Percentiles rank a stretch among this genome's conserved stretches.
Evolutionary conservation across 2,329 filamentous ascomycete species (phyloP).

Genomic region (Diaporthe amygdali): DNA sequence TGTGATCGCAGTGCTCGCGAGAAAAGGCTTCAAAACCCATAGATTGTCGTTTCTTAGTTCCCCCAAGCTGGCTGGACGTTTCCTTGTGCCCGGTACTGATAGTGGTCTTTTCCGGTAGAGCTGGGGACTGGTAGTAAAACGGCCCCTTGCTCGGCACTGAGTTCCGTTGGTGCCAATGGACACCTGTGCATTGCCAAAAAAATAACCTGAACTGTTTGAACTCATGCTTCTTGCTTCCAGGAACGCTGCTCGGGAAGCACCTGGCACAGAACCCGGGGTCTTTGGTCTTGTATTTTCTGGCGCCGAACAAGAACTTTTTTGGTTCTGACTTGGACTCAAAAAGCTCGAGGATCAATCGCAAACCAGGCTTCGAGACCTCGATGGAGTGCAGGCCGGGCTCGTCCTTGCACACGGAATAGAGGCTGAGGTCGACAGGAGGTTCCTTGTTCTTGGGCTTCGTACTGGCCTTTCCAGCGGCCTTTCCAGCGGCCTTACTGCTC

Average conservation of each 20-base stretch:
- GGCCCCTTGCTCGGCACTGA: constrained; percentile 31
- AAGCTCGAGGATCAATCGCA: constrained; percentile 55
- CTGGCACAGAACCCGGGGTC: constrained; percentile 40
- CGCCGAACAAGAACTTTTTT: constrained; percentile 64
- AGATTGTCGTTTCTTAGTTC: not conserved
- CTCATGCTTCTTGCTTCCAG: constrained; percentile 47
- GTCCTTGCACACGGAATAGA: constrained; percentile 72
- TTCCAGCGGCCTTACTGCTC: not conserved
- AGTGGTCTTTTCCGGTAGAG: not conserved
- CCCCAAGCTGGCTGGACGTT: not conserved
- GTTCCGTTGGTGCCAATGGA: constrained; percentile 64
- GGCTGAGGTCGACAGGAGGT: constrained; percentile 36
- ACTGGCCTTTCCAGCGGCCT: not conserved
- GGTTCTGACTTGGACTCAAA: constrained; percentile 69
- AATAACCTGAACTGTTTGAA: constrained; percentile 58
- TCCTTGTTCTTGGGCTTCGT: not conserved
- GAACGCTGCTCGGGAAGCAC: constrained; percentile 44
- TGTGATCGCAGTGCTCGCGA: not conserved
- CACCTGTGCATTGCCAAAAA: constrained; percentile 62
- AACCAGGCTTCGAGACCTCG: constrained; percentile 45
- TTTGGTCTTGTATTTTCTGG: constrained; percentile 51
- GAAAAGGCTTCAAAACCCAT: not conserved
- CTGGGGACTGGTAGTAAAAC: not conserved
- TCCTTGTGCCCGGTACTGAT: not conserved
- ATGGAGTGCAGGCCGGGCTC: constrained; percentile 68